Conservation (phyloP, 345 rosid genomes). For the Iberis pinnata region DNA sequence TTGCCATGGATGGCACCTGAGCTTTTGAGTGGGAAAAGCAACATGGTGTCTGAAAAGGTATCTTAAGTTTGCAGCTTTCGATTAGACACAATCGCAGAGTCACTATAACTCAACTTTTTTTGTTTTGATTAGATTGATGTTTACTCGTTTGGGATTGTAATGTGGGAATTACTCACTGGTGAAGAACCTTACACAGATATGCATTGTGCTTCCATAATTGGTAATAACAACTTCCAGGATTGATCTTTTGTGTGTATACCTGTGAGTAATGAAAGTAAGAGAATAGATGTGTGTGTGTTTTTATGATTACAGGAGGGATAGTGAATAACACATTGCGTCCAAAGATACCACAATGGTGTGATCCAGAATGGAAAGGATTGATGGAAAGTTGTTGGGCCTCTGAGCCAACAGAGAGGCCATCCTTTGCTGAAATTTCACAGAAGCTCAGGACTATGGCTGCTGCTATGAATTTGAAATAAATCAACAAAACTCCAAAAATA, state of each 20-base stretch:
- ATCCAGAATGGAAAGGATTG: constrained; percentile 91
- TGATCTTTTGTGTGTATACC: background rate
- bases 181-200: constrained; percentile 90
- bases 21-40: constrained; percentile 92
- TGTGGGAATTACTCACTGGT: constrained; percentile 98
- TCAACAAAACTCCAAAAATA: background rate
- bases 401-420: constrained; percentile 87
- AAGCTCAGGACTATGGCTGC: constrained; percentile 96
- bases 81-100: background rate
- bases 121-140: constrained; percentile 67
- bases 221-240: constrained; percentile 34
- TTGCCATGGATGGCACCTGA: constrained; percentile 99
- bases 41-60: constrained; percentile 98
- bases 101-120: constrained; percentile 6
- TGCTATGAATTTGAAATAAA: constrained; percentile 73
- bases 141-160: constrained; percentile 91
- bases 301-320: constrained; percentile 60
- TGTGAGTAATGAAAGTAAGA: background rate
- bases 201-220: constrained; percentile 96
- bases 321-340: constrained; percentile 93
- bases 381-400: constrained; percentile 92
- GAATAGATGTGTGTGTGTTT: background rate
- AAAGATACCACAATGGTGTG: constrained; percentile 89
- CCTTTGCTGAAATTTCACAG: constrained; percentile 81
- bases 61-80: background rate